Conservation (phyloP, 257 asterid genomes). For the Penstemon barbatus region DNA sequence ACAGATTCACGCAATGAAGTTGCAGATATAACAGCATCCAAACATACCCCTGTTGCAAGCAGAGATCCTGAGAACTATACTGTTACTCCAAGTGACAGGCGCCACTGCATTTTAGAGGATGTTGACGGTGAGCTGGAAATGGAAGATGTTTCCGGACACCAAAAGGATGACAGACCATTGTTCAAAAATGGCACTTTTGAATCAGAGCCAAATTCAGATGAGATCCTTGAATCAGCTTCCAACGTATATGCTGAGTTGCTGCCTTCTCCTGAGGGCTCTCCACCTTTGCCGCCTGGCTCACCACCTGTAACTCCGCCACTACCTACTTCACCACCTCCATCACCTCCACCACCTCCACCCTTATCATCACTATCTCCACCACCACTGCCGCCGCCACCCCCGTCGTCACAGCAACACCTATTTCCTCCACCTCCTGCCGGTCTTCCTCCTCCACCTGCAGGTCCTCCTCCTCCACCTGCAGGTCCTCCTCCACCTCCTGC, state of each 20-base stretch:
- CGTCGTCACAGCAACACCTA: conserved; percentile 44
- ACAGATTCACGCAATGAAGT: conserved; percentile 41
- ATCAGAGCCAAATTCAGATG: conserved; percentile 33
- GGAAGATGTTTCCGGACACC: conserved; percentile 94
- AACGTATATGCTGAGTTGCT: conserved; percentile 39
- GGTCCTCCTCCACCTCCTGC: conserved; percentile 36
- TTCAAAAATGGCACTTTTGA: conserved; percentile 31
- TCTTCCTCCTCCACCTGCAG: conserved; percentile 44
- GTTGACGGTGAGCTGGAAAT: conserved; percentile 99
- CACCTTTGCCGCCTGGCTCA: conserved; percentile 79
- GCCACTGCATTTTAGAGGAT: conserved; percentile 81
- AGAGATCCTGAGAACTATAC: conserved; percentile 54
- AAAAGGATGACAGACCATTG: conserved; percentile 55
- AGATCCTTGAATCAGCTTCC: conserved; percentile 40
- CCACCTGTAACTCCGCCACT: conserved; percentile 88
- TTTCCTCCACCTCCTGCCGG: conserved; percentile 53
- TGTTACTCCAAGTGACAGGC: conserved; percentile 76
- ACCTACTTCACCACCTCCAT: conserved; percentile 78
- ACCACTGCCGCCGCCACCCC: conserved; percentile 47
- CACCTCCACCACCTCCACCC: conserved; percentile 44
- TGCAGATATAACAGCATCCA: conserved; percentile 44
- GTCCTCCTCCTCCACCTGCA: conserved; percentile 28
- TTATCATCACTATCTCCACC: conserved; percentile 41
- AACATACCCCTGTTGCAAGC: conserved; percentile 46
- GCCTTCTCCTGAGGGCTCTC: conserved; percentile 81